Evolutionary conservation across 2,329 filamentous ascomycete species (phyloP), one percentile per base, ranked within the genome.

Genomic region (Fusarium pseudoanthophilum): DNA sequence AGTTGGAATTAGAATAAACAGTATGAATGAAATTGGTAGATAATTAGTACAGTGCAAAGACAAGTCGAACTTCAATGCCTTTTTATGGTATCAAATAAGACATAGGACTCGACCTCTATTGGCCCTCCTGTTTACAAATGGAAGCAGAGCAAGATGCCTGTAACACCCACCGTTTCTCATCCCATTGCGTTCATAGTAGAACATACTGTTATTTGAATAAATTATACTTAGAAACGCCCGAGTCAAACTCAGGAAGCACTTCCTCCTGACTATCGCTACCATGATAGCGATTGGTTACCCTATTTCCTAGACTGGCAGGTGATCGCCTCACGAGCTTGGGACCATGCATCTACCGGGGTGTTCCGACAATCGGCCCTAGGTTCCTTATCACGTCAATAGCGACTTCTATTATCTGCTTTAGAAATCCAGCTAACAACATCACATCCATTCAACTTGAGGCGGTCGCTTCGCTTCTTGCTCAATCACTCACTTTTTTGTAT

Each of bases 271-370:
- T 42, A 45, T 60, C 45, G 40, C 55, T 46, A 37, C 43, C 37
- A 32, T 48, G 56, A 55, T 32, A 40, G 48, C 75, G 73, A 78
- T 78, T 78, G 76, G 76, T 51, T 51, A 37, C 51, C 26, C 21
- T 32, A 59, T 55, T 62, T 43, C 72, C 65, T 49, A 46, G 60
- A 64, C n/a, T 49, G 72, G 74, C 75, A 77, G 75, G 64, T 75
- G 74, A 78, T 71, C 75, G 63, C n/a, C 75, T 75, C 75, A 77
- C 69, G 69, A 70, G 75, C 51, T 56, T 67, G 64, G 56, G 48
- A 28, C 48, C 66, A 72, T 77, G 75, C 68, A 77, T 49, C 37
- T 77, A 77, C 45, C 75, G 75, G 76, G 75, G 73, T 36, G 43
- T 39, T 52, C 64, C 70, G 61, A 64, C 43, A 53, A 66, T 69